Conservation (phyloP, 1,284 basidiomycete genomes). For the Coniferiporia weirii region DNA sequence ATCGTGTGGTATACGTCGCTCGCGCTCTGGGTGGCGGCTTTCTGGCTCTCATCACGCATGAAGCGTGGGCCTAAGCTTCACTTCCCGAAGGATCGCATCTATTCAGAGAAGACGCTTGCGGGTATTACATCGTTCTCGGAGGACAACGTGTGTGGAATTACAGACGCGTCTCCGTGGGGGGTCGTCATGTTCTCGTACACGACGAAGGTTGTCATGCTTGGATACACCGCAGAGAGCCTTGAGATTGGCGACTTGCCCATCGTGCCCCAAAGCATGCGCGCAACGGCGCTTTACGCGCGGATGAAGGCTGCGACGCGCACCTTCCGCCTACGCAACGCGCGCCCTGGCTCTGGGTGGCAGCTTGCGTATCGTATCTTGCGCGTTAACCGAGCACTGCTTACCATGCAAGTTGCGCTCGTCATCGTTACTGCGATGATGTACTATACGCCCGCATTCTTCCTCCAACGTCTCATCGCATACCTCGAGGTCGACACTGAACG, state of each 20-base stretch:
- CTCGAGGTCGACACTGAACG: constrained; percentile 30
- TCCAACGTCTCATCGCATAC: constrained; percentile 39
- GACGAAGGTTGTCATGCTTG: constrained; percentile 78
- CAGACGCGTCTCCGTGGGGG: constrained; percentile 51
- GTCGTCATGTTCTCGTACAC: constrained; percentile 76
- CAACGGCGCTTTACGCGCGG: constrained; percentile 47
- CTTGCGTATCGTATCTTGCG: constrained; percentile 31
- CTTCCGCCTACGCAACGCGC: constrained; percentile 35
- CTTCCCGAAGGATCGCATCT: constrained; percentile 66
- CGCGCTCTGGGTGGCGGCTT: constrained; percentile 44
- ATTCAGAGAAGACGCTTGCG: constrained; percentile 63
- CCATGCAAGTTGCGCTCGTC: constrained; percentile 33
- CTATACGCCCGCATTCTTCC: constrained; percentile 44
- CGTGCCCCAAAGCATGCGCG: constrained; percentile 66
- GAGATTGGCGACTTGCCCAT: constrained; percentile 85
- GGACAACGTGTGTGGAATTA: constrained; percentile 60
- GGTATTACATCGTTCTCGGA: constrained; percentile 48
- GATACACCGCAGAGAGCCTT: constrained; percentile 64
- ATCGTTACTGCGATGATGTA: constrained; percentile 36
- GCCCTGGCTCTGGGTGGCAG: constrained; percentile 55
- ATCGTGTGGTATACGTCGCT: constrained; percentile 46
- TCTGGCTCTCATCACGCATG: constrained; percentile 49
- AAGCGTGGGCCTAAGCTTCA: constrained; percentile 71
- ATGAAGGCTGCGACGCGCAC: constrained; percentile 41
- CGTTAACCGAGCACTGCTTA: constrained; percentile 23